A percentile compares a stretch with the other conserved stretches of the same genome.
Conservation (phyloP, 2,329 filamentous ascomycete species). For the Tolypocladium ovalisporum region DNA sequence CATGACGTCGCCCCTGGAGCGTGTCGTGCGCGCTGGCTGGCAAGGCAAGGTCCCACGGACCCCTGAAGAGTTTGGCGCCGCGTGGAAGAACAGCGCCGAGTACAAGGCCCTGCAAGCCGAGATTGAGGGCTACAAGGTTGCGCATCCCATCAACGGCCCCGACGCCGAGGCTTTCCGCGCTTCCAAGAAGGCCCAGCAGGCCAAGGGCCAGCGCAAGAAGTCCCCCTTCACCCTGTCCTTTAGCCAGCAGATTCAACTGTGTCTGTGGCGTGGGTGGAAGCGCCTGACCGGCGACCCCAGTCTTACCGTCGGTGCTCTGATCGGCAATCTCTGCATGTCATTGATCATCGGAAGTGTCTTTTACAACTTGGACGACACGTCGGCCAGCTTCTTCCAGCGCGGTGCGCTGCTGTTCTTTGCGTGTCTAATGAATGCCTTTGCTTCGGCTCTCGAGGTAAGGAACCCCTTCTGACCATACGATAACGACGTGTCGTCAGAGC, state of each 20-base stretch:
- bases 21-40: constrained; percentile 43
- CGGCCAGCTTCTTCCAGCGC: constrained; percentile 65
- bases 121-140: constrained; percentile 43
- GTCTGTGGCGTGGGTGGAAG: constrained; percentile 69
- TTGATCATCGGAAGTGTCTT: constrained; percentile 74
- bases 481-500: neutral
- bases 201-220: constrained; percentile 47
- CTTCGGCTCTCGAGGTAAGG: constrained; percentile 60
- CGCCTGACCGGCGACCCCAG: constrained; percentile 68
- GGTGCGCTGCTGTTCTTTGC: constrained; percentile 81
- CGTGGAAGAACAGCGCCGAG: constrained; percentile 44
- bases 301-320: constrained; percentile 55
- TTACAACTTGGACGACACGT: constrained; percentile 58
- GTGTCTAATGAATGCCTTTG: constrained; percentile 76
- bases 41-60: constrained; percentile 46
- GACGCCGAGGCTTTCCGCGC: constrained; percentile 46
- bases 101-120: constrained; percentile 40
- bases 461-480: neutral
- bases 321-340: constrained; percentile 66
- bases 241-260: constrained; percentile 63
- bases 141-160: constrained; percentile 42
- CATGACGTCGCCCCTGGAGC: constrained; percentile 51
- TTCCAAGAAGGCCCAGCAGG: constrained; percentile 42
- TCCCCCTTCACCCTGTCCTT: constrained; percentile 81
- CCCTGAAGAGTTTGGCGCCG: constrained; percentile 48